Percentiles rank a stretch among this genome's conserved stretches.
Evolutionary conservation across 2,329 filamentous ascomycete genomes (phyloP).

Genomic region (Colletotrichum scovillei): DNA sequence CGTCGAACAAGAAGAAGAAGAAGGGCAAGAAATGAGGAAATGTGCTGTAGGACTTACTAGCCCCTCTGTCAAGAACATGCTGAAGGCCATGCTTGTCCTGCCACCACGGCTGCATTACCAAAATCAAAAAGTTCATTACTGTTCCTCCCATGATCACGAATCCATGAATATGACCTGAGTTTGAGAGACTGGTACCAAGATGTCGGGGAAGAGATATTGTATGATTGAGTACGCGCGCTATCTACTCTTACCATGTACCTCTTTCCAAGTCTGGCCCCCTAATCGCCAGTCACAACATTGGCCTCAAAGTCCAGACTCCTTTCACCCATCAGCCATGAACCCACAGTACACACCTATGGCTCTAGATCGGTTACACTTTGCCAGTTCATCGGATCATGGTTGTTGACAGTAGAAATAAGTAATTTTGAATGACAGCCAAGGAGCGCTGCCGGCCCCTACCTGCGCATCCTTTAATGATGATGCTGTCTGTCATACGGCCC

Average conservation of each 20-base stretch:
- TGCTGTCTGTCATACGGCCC: background rate
- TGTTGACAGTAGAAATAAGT: constrained; percentile 21
- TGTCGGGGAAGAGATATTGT: background rate
- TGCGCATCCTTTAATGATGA: background rate
- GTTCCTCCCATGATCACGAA: background rate
- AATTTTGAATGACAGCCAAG: constrained; percentile 7
- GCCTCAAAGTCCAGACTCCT: constrained; percentile 27
- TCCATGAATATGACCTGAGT: too few relatives aligned
- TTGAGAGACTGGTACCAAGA: too few relatives aligned
- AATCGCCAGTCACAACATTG: constrained; percentile 24
- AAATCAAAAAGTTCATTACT: constrained; percentile 1
- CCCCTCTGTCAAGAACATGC: background rate
- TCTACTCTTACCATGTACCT: background rate
- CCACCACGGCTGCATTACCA: background rate
- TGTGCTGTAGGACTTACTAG: background rate
- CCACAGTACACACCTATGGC: constrained; percentile 19
- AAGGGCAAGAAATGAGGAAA: constrained; percentile 63
- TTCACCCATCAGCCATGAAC: constrained; percentile 27
- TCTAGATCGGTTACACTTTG: constrained; percentile 10
- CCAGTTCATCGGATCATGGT: background rate
- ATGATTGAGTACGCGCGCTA: background rate
- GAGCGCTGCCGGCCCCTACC: background rate
- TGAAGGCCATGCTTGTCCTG: background rate
- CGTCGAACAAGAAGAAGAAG: constrained; percentile 60
- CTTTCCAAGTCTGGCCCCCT: background rate